Base-by-base conservation (phyloP, 352 stramenopile genomes). In the Globisporangium echinulatum region DNA sequence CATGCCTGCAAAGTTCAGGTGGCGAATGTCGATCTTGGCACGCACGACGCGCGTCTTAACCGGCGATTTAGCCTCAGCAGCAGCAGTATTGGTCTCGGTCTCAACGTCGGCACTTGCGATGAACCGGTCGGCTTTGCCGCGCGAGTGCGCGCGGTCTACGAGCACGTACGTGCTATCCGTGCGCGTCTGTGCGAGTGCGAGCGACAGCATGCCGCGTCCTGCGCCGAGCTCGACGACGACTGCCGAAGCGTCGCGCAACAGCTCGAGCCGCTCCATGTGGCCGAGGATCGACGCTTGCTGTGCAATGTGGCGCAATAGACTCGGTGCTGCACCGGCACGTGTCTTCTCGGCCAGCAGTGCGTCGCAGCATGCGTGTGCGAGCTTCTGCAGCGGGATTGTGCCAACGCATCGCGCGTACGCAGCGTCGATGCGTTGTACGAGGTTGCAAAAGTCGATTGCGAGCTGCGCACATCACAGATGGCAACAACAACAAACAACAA, bases 11-110 rank as follows among this genome's bases (percentile, higher is more conserved):
- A 92, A 77, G 59, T 94, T 87, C 25, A 94, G 58, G 54, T 94
- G 85, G 19, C 85, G 85, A 69, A 94, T 92, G 54, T 92, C 85
- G 49, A 94, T 92, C 61, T 92, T 92, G 6, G 79, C 82, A 3
- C 85, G 79, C 39, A 88, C 17, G 2, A 80, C 76, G 33, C 60
- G 70, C 5, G 62, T 69, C n/a, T 73, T 69, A 5, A 61, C 51
- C 39, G 54, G 46, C 43, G 69, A 60, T 7, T 53, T 48, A 1
- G 48, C 42, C 5, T 68, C 75, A 8, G 15, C 52, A 4, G 77
- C 75, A 8, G 15, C 52, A 4, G 77, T 71, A 17, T 66, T 44
- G 8, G 52, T 14, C 0, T 15, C 14, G n/a, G 36, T 19, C 19
- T 36, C 9, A 0, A 36, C n/a, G 40, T 63, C 49, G 36, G 49